Evolutionary conservation across 2,329 filamentous ascomycete genomes (phyloP), one percentile per base, ranked within the genome.

Genomic region (Penicillium sp.): DNA sequence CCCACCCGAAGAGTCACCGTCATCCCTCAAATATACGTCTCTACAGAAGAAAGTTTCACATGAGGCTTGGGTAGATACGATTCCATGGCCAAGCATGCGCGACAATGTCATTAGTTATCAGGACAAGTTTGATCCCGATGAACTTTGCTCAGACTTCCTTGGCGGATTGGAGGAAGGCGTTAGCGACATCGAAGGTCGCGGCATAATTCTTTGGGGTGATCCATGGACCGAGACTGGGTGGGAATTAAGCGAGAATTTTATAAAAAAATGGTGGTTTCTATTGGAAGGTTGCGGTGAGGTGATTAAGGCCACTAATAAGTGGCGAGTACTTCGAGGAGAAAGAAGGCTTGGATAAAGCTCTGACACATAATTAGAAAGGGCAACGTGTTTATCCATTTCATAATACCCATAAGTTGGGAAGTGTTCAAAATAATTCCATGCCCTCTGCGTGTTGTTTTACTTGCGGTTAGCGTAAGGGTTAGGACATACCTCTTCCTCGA

Each of bases 221-320:
- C 65, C 67, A 20, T 68, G 65, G 63, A 62, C 65, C 52, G 55
- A 64, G 6, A 56, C 46, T 24, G 64, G 62, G 0, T 71, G 68
- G 67, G 68, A 70, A 40, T 42, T 68, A n/a, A 60, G 59, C 2
- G 61, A 62, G 47, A 42, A 57, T 8, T 68, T 69, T 62, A 56
- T 59, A 47, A 51, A n/a, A 20, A 63, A 62, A 46, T 71, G 65
- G 68, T 64, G 62, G 46, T 69, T 64, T 58, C 54, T 67, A 28
- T 62, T 71, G 49, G 51, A 61, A 50, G 59, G 64, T 33, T 66
- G 63, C 56, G n/a, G 16, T 49, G 64, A 63, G 23, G 57, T 68
- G 45, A 55, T 65, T 35, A 46, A 40, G 9, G 59, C 63, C 12
- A 68, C 65, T 18, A 70, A 70, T 55, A 63, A 59, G 33, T 69